A percentile compares a stretch with the other conserved stretches of the same genome.
Conservation (phyloP, 179 eudicot species). For the Spinacia oleracea region DNA sequence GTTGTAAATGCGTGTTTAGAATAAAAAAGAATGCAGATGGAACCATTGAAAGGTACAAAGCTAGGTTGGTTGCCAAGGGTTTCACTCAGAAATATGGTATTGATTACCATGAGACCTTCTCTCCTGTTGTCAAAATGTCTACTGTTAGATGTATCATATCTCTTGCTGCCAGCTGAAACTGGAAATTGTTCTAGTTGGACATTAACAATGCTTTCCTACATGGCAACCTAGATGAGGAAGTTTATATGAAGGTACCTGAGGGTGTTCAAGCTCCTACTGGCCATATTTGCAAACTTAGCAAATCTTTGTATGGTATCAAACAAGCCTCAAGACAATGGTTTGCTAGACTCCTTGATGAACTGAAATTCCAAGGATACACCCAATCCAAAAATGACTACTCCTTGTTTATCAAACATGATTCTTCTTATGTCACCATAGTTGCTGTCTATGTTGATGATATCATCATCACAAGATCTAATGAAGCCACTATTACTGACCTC, state of each 20-base stretch:
- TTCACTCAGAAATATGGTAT: no score
- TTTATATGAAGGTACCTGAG: no score
- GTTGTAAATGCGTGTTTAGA: neutral
- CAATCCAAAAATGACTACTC: neutral
- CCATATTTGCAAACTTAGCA: neutral
- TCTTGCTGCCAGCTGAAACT: neutral
- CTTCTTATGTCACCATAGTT: no score
- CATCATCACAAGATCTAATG: neutral
- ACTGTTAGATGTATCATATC: neutral
- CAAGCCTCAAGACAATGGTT: no score
- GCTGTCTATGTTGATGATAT: no score
- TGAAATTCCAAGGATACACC: neutral
- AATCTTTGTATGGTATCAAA: neutral
- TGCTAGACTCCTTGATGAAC: neutral
- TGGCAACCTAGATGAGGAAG: no score
- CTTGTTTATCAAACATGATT: no score
- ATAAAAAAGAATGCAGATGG: no score
- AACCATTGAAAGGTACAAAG: no score
- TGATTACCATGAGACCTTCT: no score
- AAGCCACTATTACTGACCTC: neutral
- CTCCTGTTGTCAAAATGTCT: neutral
- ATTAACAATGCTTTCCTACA: slow-evolving; percentile 3
- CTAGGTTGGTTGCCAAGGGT: neutral
- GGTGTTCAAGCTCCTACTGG: neutral
- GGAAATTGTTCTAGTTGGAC: neutral